These are phyloP conservation scores for Streptanthus diversifolius DNA, from an alignment of 345 rosid species.

Conservation along the genomic window DNA sequence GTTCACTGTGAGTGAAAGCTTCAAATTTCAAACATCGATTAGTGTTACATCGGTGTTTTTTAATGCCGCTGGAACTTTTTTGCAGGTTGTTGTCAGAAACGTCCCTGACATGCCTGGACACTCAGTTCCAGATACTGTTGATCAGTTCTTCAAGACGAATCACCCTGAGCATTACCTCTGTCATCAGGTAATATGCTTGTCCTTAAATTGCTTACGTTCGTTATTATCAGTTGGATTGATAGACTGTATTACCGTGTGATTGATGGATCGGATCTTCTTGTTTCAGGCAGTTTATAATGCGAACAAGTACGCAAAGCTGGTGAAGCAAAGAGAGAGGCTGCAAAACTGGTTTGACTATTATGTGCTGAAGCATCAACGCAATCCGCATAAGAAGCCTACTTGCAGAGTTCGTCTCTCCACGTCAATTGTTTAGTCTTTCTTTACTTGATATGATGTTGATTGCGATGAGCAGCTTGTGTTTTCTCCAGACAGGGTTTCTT, in stretches of 20 bases:
- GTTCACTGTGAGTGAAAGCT: conserved; percentile 71
- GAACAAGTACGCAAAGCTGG: conserved; percentile 68
- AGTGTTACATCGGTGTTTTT: not conserved
- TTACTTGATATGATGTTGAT: conserved; percentile 11
- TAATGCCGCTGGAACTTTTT: not conserved
- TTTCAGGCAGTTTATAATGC: conserved; percentile 84
- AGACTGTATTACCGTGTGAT: not conserved
- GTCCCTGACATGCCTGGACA: conserved; percentile 62
- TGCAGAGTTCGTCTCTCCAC: conserved; percentile 49
- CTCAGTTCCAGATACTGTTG: conserved; percentile 59
- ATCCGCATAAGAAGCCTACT: conserved; percentile 74
- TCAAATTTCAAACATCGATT: not conserved
- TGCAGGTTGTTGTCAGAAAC: conserved; percentile 86
- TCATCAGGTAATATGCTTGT: conserved; percentile 58
- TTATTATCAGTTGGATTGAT: not conserved
- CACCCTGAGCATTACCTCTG: conserved; percentile 87
- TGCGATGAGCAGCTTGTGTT: not conserved
- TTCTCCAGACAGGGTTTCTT: conserved; percentile 70
- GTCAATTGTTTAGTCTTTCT: not conserved
- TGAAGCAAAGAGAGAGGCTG: conserved; percentile 66
- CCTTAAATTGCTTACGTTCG: not conserved
- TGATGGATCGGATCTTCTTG: conserved; percentile 12
- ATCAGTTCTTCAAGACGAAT: conserved; percentile 71
- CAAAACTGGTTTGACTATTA: conserved; percentile 87
- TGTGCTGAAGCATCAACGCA: conserved; percentile 75